Base-by-base conservation (phyloP, 805 yeast genomes). In the Phaffomyces antillensis region DNA sequence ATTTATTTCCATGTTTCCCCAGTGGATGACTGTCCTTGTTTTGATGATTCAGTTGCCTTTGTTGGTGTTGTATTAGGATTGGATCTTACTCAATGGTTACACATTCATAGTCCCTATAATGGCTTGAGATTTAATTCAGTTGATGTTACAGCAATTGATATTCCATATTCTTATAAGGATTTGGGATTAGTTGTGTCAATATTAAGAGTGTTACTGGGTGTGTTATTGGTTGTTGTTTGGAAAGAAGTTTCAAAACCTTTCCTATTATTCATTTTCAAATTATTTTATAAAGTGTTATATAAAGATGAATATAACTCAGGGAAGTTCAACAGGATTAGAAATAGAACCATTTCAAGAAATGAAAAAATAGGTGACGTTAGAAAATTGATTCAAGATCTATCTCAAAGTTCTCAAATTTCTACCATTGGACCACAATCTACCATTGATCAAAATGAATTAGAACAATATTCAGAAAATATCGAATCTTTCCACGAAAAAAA, bases 11-110 rank as follows among this genome's bases (percentile, higher is more conserved):
- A 89, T 64, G 85, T 89, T 0, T 78, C 75, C 46, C 98, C 98
- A 2, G 80, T 85, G 18, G 99, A 93, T 55, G 84, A 82, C 52
- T 91, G 99, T 59, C 99, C 99, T 1, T 93, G 99, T 62, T 91
- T 83, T 59, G 96, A 90, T 58, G 99, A 91, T 61, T 79, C 89
- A 17, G 96, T 91, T 28, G 95, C 98, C 6, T 91, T 91, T 56
- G 68, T 90, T 42, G 96, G 96, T 4, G 97, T 90, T 37, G 69
- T 89, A 15, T 66, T 80, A 37, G 99, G 99, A 0, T 54, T 84
- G 7, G 93, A 85, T 49, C 51, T 83, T 24, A 41, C 58, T 4
- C 50, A 52, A 15, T 55, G 61, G 61, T 3, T 46, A 5, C 47
- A 41, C 16, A 59, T 73, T 5, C 54, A 57, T 40, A 36, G 50